phyloP scores from a whole-genome alignment of 2,329 filamentous ascomycete genomes.

The Aureobasidium sp. region DNA sequence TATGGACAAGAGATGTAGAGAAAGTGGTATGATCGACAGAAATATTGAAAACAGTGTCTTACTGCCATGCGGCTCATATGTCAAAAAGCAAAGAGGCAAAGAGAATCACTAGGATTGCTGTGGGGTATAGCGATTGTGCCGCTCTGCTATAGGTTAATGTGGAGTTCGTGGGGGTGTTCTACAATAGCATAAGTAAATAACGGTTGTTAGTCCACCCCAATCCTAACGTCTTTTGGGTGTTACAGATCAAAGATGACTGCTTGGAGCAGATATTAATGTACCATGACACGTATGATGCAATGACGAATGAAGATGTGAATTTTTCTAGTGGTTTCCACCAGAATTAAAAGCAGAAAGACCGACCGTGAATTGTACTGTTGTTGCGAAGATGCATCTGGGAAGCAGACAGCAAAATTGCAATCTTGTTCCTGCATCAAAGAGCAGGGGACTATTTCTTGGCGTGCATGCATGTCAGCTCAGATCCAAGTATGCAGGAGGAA shows the following conservation, averaged over 20 bases:
- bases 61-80: slow-evolving; percentile 9
- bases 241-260: not conserved
- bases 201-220: slow-evolving; percentile 10
- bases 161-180: slow-evolving; percentile 5
- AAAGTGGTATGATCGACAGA: slow-evolving; percentile 6
- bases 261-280: not conserved
- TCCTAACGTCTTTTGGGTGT: slow-evolving; percentile 6
- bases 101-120: not conserved
- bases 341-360: not conserved
- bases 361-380: not conserved
- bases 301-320: not conserved
- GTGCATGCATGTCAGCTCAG: slow-evolving; percentile 2
- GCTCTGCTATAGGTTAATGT: not conserved
- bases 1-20: not conserved
- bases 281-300: not conserved
- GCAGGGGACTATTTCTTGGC: slow-evolving; percentile 6
- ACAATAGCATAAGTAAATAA: not conserved
- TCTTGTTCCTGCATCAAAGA: not conserved
- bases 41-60: slow-evolving; percentile 5
- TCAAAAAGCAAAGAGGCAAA: slow-evolving; percentile 15
- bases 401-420: not conserved
- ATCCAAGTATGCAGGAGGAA: slow-evolving; percentile 6
- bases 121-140: not conserved
- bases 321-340: not conserved
- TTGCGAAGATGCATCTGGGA: not conserved